Conservation (phyloP, 2,329 filamentous ascomycete genomes). For the Penicillium verrucosum region DNA sequence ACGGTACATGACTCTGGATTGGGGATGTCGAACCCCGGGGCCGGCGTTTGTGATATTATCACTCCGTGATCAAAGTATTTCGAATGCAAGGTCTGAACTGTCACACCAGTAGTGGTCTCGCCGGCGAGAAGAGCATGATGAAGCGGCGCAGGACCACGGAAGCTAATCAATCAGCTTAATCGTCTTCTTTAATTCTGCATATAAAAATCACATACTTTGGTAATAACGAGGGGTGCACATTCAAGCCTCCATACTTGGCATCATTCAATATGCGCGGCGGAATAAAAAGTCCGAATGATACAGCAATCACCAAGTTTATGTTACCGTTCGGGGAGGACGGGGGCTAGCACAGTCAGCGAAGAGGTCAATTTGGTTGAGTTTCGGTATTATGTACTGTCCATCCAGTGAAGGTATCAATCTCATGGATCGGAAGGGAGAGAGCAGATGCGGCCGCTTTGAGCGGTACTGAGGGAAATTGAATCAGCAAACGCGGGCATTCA, state of each 20-base stretch:
- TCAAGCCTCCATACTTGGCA: conserved; percentile 80
- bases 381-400: conserved; percentile 62
- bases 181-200: not conserved
- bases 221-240: conserved; percentile 87
- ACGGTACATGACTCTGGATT: conserved; percentile 49
- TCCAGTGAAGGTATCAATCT: conserved; percentile 74
- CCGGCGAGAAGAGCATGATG: conserved; percentile 73
- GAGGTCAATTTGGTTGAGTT: not conserved
- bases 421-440: conserved; percentile 66
- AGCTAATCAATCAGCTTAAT: conserved; percentile 45
- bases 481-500: conserved; percentile 6
- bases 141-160: conserved; percentile 81
- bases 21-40: conserved; percentile 54
- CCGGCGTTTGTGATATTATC: conserved; percentile 67
- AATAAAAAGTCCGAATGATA: conserved; percentile 91
- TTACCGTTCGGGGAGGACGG: conserved; percentile 46
- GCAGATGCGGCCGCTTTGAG: conserved; percentile 64
- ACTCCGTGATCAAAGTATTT: conserved; percentile 73
- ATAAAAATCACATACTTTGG: conserved; percentile 60
- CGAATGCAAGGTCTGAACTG: conserved; percentile 81
- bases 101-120: conserved; percentile 65
- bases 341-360: conserved; percentile 45
- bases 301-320: conserved; percentile 80
- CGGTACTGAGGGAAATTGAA: conserved; percentile 56
- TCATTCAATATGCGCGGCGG: conserved; percentile 68